phyloP scores from a whole-genome alignment of 306 rosid species.

The Pyrus communis region DNA sequence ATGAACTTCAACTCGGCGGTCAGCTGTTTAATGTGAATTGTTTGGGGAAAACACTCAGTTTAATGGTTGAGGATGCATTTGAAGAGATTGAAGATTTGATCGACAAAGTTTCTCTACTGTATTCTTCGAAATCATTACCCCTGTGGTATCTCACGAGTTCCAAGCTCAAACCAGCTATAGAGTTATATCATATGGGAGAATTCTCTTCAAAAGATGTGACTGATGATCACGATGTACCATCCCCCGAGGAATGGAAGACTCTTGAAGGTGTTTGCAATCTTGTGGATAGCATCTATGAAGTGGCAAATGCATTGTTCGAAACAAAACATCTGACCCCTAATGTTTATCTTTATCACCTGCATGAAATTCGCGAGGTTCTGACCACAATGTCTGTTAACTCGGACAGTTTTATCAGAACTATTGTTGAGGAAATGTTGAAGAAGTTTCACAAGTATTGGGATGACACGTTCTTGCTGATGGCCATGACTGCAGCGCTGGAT shows the following conservation, averaged over 20 bases:
- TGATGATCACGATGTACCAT: neutral
- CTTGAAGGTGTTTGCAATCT: slow-evolving; percentile 6
- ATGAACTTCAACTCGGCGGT: neutral
- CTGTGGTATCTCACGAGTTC: neutral
- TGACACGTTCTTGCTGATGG: slow-evolving; percentile 6
- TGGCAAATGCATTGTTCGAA: slow-evolving; percentile 6
- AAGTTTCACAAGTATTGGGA: slow-evolving; percentile 5
- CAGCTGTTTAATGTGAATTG: neutral
- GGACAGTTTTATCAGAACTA: neutral
- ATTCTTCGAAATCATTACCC: neutral
- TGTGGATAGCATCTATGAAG: slow-evolving; percentile 14
- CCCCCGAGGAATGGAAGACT: slow-evolving; percentile 1
- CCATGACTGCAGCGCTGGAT: slow-evolving; percentile 13
- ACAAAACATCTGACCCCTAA: slow-evolving; percentile 1
- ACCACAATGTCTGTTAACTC: neutral
- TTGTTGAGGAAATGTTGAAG: neutral
- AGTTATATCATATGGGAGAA: slow-evolving; percentile 7
- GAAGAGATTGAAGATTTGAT: neutral
- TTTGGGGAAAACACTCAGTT: neutral
- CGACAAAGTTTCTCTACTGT: neutral
- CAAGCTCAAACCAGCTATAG: neutral
- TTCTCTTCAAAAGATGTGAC: neutral
- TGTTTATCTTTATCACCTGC: slow-evolving; percentile 6
- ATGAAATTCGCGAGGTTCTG: neutral
- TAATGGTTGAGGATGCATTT: slow-evolving; percentile 2